Evolutionary conservation across 2,329 filamentous ascomycete species (phyloP).

Genomic region (Incumbomyces delicatus): DNA sequence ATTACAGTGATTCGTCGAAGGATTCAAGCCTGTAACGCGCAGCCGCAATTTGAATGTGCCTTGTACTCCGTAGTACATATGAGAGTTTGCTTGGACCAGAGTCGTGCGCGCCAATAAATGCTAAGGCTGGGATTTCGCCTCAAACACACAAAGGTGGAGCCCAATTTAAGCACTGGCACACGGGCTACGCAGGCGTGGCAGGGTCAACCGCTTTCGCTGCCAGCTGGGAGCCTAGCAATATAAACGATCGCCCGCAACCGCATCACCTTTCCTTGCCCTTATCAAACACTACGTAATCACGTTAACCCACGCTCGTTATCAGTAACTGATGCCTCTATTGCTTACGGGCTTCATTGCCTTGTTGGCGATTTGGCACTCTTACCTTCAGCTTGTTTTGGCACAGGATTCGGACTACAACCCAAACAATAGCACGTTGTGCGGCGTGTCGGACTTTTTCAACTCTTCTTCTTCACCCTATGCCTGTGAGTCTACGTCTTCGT

Average conservation of each 20-base stretch:
- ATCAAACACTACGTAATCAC: neutral
- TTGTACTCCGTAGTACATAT: too few species aligned
- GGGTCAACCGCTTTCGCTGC: too few species aligned
- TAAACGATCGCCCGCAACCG: neutral
- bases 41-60: too few species aligned
- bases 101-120: too few species aligned
- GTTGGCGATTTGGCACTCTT: conserved; percentile 1
- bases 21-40: too few species aligned
- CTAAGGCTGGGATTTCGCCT: neutral
- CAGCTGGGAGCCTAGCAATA: neutral
- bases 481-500: conserved; percentile 4
- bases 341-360: conserved; percentile 5
- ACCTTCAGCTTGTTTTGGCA: neutral
- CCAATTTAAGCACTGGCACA: neutral
- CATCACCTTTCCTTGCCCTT: neutral
- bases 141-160: neutral
- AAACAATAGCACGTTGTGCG: conserved; percentile 8
- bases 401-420: neutral
- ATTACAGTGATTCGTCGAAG: too few species aligned
- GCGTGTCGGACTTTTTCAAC: conserved; percentile 9
- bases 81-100: too few species aligned
- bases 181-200: too few species aligned
- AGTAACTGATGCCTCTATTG: conserved; percentile 2
- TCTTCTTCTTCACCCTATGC: conserved; percentile 10
- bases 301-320: neutral